Conservation (phyloP, 768 basidiomycete genomes). For the Termitomyces sp. region DNA sequence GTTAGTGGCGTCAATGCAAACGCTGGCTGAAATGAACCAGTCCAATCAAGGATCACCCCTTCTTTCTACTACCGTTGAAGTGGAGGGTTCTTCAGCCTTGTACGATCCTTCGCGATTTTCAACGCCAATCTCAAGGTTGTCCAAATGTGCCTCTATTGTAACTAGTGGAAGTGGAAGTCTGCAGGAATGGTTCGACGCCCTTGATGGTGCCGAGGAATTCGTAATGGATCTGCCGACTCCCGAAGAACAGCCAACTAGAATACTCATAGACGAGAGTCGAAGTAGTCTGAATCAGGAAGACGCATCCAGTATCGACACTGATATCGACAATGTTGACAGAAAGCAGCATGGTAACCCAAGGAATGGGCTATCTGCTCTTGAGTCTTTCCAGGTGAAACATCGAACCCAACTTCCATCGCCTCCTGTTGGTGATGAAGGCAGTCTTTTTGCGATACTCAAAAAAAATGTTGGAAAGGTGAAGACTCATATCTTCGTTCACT, state of each 20-base stretch:
- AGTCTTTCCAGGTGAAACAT: constrained; percentile 29
- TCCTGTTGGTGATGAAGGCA: constrained; percentile 69
- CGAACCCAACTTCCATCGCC: constrained; percentile 57
- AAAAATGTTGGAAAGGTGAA: constrained; percentile 84
- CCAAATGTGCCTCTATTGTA: constrained; percentile 39
- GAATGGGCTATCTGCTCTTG: background rate
- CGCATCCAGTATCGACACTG: constrained; percentile 50
- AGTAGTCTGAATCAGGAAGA: constrained; percentile 34
- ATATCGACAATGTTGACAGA: constrained; percentile 28
- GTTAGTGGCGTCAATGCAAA: constrained; percentile 38
- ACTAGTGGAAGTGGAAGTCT: constrained; percentile 46
- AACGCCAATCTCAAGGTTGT: constrained; percentile 25
- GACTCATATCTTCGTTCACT: background rate
- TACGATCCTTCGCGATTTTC: constrained; percentile 15
- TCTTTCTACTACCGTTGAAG: constrained; percentile 45
- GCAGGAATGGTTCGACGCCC: constrained; percentile 76
- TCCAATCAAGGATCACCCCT: constrained; percentile 29
- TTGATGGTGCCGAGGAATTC: constrained; percentile 69
- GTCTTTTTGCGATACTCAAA: constrained; percentile 75
- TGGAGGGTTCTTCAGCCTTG: constrained; percentile 28
- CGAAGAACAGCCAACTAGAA: constrained; percentile 35
- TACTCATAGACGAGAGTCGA: constrained; percentile 31
- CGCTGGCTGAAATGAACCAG: constrained; percentile 23
- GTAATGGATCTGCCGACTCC: constrained; percentile 43
- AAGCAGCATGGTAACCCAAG: background rate